Evolutionary conservation across 768 basidiomycete species (phyloP).

Genomic region (Naganishia kalamii): DNA sequence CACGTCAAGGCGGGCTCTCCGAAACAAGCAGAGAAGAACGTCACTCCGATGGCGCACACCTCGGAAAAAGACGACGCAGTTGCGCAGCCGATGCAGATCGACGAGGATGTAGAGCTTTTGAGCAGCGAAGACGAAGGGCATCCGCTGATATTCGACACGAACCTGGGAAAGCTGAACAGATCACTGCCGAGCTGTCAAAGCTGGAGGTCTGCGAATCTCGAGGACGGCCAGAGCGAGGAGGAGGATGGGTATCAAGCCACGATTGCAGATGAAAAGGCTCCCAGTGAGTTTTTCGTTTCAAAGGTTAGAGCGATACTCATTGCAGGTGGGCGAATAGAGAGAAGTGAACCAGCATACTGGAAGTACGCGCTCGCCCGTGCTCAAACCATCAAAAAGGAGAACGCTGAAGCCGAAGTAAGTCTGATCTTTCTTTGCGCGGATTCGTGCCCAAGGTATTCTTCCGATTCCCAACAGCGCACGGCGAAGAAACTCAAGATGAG

Average conservation of each 20-base stretch:
- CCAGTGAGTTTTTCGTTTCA: neutral
- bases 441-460: neutral
- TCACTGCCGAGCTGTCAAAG: no score
- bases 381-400: neutral
- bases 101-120: neutral
- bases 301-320: neutral
- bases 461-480: neutral
- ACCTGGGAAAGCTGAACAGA: neutral
- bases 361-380: neutral
- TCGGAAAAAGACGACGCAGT: no score
- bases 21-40: no score
- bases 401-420: conserved; percentile 4
- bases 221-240: conserved; percentile 15
- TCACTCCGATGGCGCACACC: no score
- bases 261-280: neutral
- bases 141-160: neutral
- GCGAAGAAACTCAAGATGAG: conserved; percentile 19
- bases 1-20: no score
- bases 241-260: conserved; percentile 5
- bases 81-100: neutral
- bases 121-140: neutral
- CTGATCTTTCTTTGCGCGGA: neutral
- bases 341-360: neutral
- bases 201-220: neutral
- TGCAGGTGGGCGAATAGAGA: neutral